phyloP scores from a whole-genome alignment of 257 asterid genomes.

The Solanum appendiculatum region DNA sequence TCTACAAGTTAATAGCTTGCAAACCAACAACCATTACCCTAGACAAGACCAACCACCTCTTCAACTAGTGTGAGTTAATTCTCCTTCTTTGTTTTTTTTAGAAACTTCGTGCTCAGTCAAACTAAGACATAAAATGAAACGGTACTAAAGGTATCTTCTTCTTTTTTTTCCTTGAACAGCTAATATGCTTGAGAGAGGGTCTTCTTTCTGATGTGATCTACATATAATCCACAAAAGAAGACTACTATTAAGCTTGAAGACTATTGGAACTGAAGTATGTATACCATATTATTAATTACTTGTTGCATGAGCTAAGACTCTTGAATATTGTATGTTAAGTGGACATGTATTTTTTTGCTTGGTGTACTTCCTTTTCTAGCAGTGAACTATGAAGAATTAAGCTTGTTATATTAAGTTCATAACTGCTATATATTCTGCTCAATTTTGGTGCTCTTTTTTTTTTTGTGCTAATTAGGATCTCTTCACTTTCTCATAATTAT shows the following conservation, averaged over 20 bases:
- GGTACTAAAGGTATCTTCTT: background rate
- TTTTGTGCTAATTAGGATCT: background rate
- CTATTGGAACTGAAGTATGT: background rate
- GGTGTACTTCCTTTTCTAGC: background rate
- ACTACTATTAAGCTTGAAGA: background rate
- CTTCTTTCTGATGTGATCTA: background rate
- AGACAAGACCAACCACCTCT: conserved; percentile 53
- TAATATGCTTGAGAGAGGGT: background rate
- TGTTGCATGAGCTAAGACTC: background rate
- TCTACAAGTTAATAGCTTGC: conserved; percentile 55
- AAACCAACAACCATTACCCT: conserved; percentile 33
- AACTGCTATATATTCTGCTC: background rate
- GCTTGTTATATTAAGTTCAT: background rate
- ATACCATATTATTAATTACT: background rate
- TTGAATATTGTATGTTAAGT: background rate
- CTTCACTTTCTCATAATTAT: background rate
- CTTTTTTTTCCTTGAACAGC: background rate
- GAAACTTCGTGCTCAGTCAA: background rate
- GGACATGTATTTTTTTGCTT: background rate
- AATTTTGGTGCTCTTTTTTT: background rate
- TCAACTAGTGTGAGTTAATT: conserved; percentile 47
- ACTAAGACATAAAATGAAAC: background rate
- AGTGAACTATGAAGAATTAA: background rate
- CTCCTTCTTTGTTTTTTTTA: background rate
- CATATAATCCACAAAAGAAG: background rate